These are phyloP conservation scores for Thielaviopsis euricoi DNA, from an alignment of 2,329 filamentous ascomycete species.

Conservation along the genomic window DNA sequence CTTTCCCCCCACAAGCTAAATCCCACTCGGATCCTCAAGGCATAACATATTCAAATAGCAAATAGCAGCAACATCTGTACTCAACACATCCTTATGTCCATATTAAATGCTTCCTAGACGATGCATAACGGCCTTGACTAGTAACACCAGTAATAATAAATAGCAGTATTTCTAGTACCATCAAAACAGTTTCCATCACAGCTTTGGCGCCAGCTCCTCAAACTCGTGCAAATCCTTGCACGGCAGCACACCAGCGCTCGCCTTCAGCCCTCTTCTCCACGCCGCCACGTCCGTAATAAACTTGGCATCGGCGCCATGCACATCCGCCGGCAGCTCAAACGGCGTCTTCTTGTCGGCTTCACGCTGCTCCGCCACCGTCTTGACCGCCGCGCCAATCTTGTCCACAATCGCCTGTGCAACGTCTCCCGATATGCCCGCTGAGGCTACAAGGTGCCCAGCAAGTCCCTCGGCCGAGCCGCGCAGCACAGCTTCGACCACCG, in stretches of 20 bases:
- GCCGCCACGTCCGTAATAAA: constrained; percentile 63
- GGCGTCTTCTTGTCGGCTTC: constrained; percentile 10
- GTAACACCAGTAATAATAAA: constrained; percentile 13
- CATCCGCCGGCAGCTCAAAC: constrained; percentile 23
- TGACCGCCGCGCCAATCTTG: constrained; percentile 13
- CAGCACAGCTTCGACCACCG: constrained; percentile 8
- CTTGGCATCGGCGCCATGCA: constrained; percentile 24
- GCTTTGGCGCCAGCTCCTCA: constrained; percentile 69
- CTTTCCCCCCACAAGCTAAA: no score
- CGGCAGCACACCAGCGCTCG: constrained; percentile 56
- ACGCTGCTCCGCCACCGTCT: constrained; percentile 20
- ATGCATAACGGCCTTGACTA: no score
- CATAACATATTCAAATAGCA: no score
- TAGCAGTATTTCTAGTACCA: no score
- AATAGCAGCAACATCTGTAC: no score
- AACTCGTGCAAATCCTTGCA: constrained; percentile 67
- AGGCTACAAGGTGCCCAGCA: not conserved
- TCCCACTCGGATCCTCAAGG: no score
- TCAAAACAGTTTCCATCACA: no score
- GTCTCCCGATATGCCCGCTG: not conserved
- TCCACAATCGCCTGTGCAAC: constrained; percentile 16
- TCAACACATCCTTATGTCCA: no score
- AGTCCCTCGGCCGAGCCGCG: constrained; percentile 3
- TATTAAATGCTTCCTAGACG: no score
- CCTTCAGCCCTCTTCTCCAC: constrained; percentile 61